These are phyloP conservation scores for Plenodomus biglobosus DNA, from an alignment of 2,329 filamentous ascomycete species.

Conservation along the genomic window DNA sequence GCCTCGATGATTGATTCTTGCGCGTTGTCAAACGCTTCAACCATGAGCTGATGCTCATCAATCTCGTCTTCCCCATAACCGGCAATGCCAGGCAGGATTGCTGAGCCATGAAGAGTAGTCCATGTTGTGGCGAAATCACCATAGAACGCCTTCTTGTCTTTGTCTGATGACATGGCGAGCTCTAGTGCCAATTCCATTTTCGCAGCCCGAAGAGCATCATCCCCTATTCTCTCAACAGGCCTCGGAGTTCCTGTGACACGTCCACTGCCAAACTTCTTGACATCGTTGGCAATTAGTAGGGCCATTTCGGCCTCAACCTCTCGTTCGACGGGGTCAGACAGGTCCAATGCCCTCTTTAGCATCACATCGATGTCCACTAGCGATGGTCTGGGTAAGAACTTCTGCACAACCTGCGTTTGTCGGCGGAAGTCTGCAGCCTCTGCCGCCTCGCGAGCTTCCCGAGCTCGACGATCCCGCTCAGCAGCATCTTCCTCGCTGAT, in stretches of 20 bases:
- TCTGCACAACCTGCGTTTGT: constrained; percentile 90
- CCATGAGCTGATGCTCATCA: constrained; percentile 66
- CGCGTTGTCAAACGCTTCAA: constrained; percentile 71
- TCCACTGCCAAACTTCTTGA: constrained; percentile 69
- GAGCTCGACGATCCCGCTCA: constrained; percentile 72
- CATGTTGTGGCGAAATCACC: constrained; percentile 49
- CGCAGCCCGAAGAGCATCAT: constrained; percentile 72
- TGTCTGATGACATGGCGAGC: constrained; percentile 55
- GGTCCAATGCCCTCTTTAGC: constrained; percentile 61
- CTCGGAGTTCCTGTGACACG: constrained; percentile 65
- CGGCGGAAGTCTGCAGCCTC: constrained; percentile 72
- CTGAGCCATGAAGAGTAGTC: constrained; percentile 51
- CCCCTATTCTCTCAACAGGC: constrained; percentile 66
- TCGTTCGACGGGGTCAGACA: constrained; percentile 65
- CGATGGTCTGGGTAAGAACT: constrained; percentile 73
- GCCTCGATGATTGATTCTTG: constrained; percentile 72
- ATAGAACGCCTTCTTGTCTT: constrained; percentile 52
- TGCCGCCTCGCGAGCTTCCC: constrained; percentile 62
- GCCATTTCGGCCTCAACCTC: constrained; percentile 78
- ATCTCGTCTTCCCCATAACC: constrained; percentile 78
- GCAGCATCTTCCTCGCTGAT: constrained; percentile 68
- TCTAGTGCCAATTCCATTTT: constrained; percentile 76
- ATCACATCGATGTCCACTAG: constrained; percentile 71
- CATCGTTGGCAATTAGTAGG: constrained; percentile 78
- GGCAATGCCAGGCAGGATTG: constrained; percentile 72